Conservation (phyloP, 2,329 filamentous ascomycete genomes). For the Trichoderma sp. region DNA sequence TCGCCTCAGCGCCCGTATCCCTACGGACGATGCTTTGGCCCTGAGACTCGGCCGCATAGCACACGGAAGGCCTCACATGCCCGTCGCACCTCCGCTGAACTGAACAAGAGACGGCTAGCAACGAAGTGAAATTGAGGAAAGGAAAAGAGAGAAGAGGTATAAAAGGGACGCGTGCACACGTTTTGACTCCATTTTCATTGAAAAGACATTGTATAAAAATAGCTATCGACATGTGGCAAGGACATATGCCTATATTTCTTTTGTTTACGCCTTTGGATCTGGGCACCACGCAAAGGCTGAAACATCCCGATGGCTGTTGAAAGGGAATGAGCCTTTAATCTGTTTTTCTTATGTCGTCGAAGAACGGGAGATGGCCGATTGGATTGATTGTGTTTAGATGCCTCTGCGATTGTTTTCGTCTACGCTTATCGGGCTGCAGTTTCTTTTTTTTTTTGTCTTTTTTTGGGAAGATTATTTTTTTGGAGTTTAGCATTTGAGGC, state of each 20-base stretch:
- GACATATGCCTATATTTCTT: slow-evolving; percentile 19
- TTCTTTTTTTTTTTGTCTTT: neutral
- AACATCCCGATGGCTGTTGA: slow-evolving; percentile 4
- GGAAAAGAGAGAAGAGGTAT: neutral
- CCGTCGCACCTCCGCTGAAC: neutral
- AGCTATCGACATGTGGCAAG: slow-evolving; percentile 20
- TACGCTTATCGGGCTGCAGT: neutral
- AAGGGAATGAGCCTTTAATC: neutral
- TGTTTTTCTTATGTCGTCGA: slow-evolving; percentile 11
- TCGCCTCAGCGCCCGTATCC: neutral
- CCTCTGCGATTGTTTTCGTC: neutral
- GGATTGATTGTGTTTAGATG: slow-evolving; percentile 17
- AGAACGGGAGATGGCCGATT: slow-evolving; percentile 9
- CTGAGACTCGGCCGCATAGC: neutral
- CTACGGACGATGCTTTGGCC: neutral
- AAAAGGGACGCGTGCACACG: neutral
- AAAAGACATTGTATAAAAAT: slow-evolving; percentile 22
- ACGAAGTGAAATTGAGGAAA: neutral
- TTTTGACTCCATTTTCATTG: slow-evolving; percentile 15
- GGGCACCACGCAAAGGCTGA: neutral
- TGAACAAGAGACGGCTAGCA: neutral
- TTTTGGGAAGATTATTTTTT: slow-evolving; percentile 15
- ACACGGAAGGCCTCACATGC: slow-evolving; percentile 7
- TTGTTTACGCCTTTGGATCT: slow-evolving; percentile 18
- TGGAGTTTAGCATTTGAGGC: slow-evolving; percentile 24